Evolutionary conservation across 176 grass and related monocot species (phyloP), one percentile per base, ranked within the genome.

Genomic region (Microstegium vimineum): DNA sequence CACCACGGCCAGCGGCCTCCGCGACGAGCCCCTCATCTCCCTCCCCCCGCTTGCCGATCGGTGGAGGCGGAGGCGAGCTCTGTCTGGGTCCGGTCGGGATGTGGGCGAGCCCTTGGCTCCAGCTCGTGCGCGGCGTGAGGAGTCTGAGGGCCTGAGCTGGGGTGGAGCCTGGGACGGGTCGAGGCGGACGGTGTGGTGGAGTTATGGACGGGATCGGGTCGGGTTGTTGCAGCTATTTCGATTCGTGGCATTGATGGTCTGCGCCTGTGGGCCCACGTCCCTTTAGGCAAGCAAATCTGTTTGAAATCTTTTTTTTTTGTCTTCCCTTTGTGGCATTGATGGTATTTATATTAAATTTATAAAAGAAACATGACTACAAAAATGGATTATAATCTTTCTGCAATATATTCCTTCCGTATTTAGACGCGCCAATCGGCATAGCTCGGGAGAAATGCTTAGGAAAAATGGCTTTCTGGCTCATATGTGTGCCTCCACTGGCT

Each of bases 1-100:
- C 69, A 91, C 83, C 38, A 47, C 64, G 45, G 46, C 83, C 72
- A 95, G 11, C 46, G 87, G 93, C 77, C 89, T 81, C 80, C 86
- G 88, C 65, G 93, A 35, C 46, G 82, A 72, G 18, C 69, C 77
- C 87, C 83, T 94, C 84, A 94, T 94, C 62, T 71, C 77, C 22
- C 40, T 78, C 47, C 18, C 7, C 40, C 37, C 62, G 34, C 34
- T 40, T 28, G 74, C 60, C 88, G 83, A 90, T 83, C 66, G 73
- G 66, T 46, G 16, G 25, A 26, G 36, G 82, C 35, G 64, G 1
- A 10, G 76, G 61, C 60, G 62, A 46, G 57, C 36, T 62, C 27
- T 28, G 15, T 77, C 74, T 17, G 25, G 56, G 20, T 46, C 45
- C 15, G 43, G 41, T n/a, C 49, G 1, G 49, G 52, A 57, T 57